A percentile compares a stretch with the other conserved stretches of the same genome.
Evolutionary conservation across 768 basidiomycete genomes (phyloP).

Genomic region (Boletus sp.): DNA sequence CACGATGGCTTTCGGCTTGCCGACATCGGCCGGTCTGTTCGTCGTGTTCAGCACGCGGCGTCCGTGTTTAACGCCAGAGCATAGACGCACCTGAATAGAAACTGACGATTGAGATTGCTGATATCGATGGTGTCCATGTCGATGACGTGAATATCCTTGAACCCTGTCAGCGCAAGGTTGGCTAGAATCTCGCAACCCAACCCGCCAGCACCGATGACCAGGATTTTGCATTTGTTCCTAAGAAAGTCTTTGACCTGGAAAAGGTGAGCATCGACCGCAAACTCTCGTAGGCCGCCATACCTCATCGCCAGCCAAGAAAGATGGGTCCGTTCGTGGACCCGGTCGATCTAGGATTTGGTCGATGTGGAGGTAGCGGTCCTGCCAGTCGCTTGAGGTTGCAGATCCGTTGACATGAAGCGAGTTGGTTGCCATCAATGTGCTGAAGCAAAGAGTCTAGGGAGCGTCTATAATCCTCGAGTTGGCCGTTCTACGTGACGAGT

Average conservation of each 20-base stretch:
- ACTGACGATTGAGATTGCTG: slow-evolving; percentile 97
- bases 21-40: slow-evolving; percentile 82
- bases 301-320: slow-evolving; percentile 77
- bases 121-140: slow-evolving; percentile 99
- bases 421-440: slow-evolving; percentile 24
- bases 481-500: neutral
- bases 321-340: slow-evolving; percentile 87
- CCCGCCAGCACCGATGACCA: slow-evolving; percentile 98
- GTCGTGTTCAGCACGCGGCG: neutral
- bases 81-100: slow-evolving; percentile 79
- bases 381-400: slow-evolving; percentile 44
- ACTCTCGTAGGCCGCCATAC: slow-evolving; percentile 41
- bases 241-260: slow-evolving; percentile 84
- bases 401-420: slow-evolving; percentile 36
- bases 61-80: neutral
- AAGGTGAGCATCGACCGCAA: neutral
- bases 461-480: slow-evolving; percentile 10
- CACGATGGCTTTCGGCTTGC: slow-evolving; percentile 87
- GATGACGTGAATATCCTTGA: slow-evolving; percentile 98
- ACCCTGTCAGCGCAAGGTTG: slow-evolving; percentile 93
- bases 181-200: slow-evolving; percentile 97
- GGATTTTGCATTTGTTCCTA: slow-evolving; percentile 80
- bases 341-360: slow-evolving; percentile 83
- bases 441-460: slow-evolving; percentile 6
- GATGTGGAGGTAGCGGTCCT: slow-evolving; percentile 72